Evolutionary conservation across 2,329 filamentous ascomycete species (phyloP).

Genomic region (Clonostachys chloroleuca): DNA sequence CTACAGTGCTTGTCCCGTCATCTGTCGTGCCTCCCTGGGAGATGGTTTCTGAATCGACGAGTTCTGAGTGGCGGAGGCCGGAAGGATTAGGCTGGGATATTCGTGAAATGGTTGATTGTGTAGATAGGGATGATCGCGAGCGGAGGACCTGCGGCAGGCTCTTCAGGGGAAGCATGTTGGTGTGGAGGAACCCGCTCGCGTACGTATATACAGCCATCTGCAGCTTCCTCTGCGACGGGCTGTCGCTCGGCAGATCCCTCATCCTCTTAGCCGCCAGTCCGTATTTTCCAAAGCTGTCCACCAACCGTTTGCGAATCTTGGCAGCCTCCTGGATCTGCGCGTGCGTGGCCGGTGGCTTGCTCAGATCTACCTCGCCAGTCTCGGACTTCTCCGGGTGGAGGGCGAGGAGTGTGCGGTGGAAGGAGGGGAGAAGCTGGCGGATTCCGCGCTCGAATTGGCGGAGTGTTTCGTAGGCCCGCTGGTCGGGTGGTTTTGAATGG

Average conservation of each 20-base stretch:
- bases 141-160: conserved; percentile 63
- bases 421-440: conserved; percentile 72
- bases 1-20: conserved; percentile 43
- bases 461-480: conserved; percentile 78
- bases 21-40: conserved; percentile 30
- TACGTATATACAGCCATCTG: conserved; percentile 81
- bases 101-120: conserved; percentile 12
- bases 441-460: conserved; percentile 87
- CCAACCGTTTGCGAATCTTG: conserved; percentile 84
- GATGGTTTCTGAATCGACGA: conserved; percentile 37
- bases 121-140: conserved; percentile 24
- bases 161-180: conserved; percentile 87
- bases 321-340: conserved; percentile 79
- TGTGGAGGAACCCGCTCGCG: conserved; percentile 77
- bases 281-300: conserved; percentile 86
- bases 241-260: conserved; percentile 71
- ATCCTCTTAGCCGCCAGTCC: conserved; percentile 77
- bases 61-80: conserved; percentile 40
- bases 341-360: conserved; percentile 42
- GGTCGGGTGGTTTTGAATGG: conserved; percentile 64
- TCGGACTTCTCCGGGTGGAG: conserved; percentile 54
- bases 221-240: conserved; percentile 65
- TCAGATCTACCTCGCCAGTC: conserved; percentile 25
- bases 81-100: conserved; percentile 27
- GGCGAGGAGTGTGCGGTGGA: conserved; percentile 70